phyloP scores from a whole-genome alignment of 2,329 filamentous ascomycete species.

The Aspergillus japonicus region DNA sequence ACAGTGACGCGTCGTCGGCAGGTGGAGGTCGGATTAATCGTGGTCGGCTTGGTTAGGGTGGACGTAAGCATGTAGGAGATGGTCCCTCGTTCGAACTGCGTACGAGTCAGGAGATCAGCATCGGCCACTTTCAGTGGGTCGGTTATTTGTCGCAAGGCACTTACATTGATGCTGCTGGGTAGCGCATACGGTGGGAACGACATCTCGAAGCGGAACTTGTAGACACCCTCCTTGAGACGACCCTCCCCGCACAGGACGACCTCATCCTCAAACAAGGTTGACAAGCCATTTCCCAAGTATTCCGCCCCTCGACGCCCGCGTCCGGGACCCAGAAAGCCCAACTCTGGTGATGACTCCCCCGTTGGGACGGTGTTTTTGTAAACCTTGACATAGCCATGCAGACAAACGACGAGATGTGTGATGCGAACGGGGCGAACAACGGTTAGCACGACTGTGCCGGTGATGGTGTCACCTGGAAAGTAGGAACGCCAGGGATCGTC shows the following conservation, averaged over 20 bases:
- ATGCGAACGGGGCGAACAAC: slow-evolving; percentile 61
- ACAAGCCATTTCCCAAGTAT: slow-evolving; percentile 65
- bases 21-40: slow-evolving; percentile 74
- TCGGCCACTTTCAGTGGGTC: neutral
- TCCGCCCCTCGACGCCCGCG: slow-evolving; percentile 52
- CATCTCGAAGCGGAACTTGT: slow-evolving; percentile 65
- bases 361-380: slow-evolving; percentile 61
- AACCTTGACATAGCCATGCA: slow-evolving; percentile 65
- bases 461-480: slow-evolving; percentile 61
- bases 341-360: slow-evolving; percentile 52
- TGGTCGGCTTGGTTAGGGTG: slow-evolving; percentile 82
- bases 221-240: slow-evolving; percentile 61
- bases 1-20: slow-evolving; percentile 80
- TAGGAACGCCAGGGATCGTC: slow-evolving; percentile 64
- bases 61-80: slow-evolving; percentile 89
- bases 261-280: slow-evolving; percentile 65
- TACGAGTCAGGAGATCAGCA: neutral
- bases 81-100: slow-evolving; percentile 88
- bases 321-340: slow-evolving; percentile 53
- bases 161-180: slow-evolving; percentile 90
- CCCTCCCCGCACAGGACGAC: slow-evolving; percentile 64
- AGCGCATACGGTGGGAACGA: slow-evolving; percentile 59
- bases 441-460: slow-evolving; percentile 59
- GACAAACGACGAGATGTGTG: slow-evolving; percentile 62
- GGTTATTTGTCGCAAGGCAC: slow-evolving; percentile 34